Evolutionary conservation across 345 rosid species (phyloP), one percentile per base, ranked within the genome.

Genomic region (Zanthoxylum bungeanum): DNA sequence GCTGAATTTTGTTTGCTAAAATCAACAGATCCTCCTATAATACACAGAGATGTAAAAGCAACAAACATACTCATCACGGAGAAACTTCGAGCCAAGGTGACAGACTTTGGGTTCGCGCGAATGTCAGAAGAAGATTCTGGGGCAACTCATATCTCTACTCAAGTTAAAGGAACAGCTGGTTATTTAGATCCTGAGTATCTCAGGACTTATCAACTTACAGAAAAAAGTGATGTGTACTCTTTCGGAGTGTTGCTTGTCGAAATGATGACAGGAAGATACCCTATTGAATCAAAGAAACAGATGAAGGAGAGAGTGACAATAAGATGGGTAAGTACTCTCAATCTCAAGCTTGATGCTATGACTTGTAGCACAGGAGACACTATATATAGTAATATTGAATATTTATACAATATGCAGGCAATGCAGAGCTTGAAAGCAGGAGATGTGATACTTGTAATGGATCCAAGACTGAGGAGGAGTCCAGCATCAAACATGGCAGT

Each of bases 11-110:
- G 8, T 31, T 69, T 46, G 9, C 14, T 70, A 68, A 46, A 51
- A 73, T 62, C 73, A 81, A 73, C 95, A 92, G 97, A 94, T 77
- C 85, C 82, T 73, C 92, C 95, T n/a, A 81, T 94, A 52, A 94
- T 94, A 73, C 98, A 94, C 73, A 84, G 98, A 82, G 98, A 94
- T 67, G 85, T 94, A n/a, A n/a, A n/a, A n/a, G n/a, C n/a, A 69
- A 72, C 98, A 42, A 94, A 94, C 72, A 85, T 92, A 21, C 84
- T 89, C 36, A 77, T 94, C 73, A 90, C 95, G 0, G 90, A 90
- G 72, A 94, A 90, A 64, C 87, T 90, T 28, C 85, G 98, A 47
- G 98, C 97, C 50, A 94, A 92, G 81, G 98, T 94, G 51, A 82
- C 97, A 17, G 98, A 94, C 73, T 94, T 94, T 73, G 98, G 98